phyloP scores from a whole-genome alignment of 495 filamentous ascomycete genomes.

The Chaetomium tenue region DNA sequence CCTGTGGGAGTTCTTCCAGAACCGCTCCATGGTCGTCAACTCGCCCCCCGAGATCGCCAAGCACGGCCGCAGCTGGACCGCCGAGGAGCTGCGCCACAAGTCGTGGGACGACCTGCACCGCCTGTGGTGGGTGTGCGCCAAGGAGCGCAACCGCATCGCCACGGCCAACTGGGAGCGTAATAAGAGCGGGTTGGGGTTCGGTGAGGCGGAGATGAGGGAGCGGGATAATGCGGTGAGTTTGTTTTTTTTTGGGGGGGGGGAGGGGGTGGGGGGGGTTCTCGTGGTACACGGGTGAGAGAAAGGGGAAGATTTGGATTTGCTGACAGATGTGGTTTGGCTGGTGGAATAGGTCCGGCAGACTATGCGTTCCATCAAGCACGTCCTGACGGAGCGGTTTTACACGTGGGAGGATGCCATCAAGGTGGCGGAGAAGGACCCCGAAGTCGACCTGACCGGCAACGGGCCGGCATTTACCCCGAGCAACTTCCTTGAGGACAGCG shows the following conservation, averaged over 20 bases:
- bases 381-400: conserved; percentile 84
- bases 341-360: conserved; percentile 62
- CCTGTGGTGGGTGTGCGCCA: conserved; percentile 93
- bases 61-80: conserved; percentile 79
- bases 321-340: not conserved
- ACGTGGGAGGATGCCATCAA: conserved; percentile 80
- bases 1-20: conserved; percentile 89
- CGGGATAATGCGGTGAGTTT: conserved; percentile 57
- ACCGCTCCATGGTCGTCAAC: conserved; percentile 58
- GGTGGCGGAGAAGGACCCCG: conserved; percentile 64
- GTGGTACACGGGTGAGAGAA: no score
- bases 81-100: conserved; percentile 84
- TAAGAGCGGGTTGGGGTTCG: conserved; percentile 64
- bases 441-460: conserved; percentile 56
- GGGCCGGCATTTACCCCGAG: conserved; percentile 50
- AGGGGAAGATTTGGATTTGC: not conserved
- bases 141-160: conserved; percentile 87
- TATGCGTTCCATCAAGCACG: conserved; percentile 75
- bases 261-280: not conserved
- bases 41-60: conserved; percentile 64
- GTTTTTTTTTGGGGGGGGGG: no score
- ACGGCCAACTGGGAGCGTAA: conserved; percentile 67
- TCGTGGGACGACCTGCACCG: conserved; percentile 90
- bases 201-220: conserved; percentile 61
- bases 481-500: conserved; percentile 39